Conservation (phyloP, 768 basidiomycete species). For the Macrolepiota dolichaula region DNA sequence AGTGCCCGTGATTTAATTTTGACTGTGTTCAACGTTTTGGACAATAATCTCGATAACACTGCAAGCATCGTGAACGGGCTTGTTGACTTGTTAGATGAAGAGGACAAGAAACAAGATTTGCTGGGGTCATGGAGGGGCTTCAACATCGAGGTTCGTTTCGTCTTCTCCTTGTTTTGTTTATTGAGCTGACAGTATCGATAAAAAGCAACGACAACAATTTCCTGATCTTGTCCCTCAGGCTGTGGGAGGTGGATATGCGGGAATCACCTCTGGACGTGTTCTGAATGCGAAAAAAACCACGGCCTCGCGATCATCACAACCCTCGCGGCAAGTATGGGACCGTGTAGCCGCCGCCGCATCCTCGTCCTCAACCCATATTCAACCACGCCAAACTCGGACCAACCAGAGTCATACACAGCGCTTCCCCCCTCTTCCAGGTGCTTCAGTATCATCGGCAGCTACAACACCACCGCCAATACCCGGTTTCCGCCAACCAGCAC, state of each 20-base stretch:
- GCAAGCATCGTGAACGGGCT: conserved; percentile 69
- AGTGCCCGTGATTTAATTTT: conserved; percentile 82
- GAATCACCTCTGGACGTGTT: conserved; percentile 77
- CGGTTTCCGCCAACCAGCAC: conserved; percentile 40
- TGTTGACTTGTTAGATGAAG: conserved; percentile 77
- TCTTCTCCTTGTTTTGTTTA: neutral
- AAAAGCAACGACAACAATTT: conserved; percentile 80
- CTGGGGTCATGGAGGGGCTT: conserved; percentile 81
- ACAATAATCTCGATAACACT: conserved; percentile 60
- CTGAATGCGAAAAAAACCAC: conserved; percentile 82
- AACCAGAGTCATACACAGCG: conserved; percentile 24
- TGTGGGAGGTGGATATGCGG: conserved; percentile 67
- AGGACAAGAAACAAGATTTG: conserved; percentile 78
- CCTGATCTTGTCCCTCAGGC: conserved; percentile 67
- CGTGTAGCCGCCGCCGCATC: conserved; percentile 80
- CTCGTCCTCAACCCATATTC: conserved; percentile 23
- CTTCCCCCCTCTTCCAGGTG: conserved; percentile 31
- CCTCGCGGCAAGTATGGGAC: conserved; percentile 73
- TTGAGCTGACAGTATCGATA: neutral
- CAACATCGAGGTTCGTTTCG: conserved; percentile 62
- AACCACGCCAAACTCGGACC: conserved; percentile 7
- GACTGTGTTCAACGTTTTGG: conserved; percentile 73
- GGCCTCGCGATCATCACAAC: conserved; percentile 49
- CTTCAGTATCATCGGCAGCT: conserved; percentile 13
- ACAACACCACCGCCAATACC: conserved; percentile 22